Conservation (phyloP, 805 yeast genomes). For the Suhomyces sp. region DNA sequence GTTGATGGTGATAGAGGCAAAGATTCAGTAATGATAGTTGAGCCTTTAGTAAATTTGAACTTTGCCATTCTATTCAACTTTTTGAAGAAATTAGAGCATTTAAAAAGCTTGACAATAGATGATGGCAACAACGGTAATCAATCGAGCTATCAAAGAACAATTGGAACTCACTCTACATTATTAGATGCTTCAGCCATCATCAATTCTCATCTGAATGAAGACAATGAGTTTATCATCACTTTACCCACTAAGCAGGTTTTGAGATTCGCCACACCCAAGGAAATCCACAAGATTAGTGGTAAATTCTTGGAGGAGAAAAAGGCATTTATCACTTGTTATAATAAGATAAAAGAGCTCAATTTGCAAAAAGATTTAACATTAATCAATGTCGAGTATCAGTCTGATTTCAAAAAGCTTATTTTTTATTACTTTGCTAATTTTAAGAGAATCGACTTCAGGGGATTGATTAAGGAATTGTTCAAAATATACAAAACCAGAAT, state of each 20-base stretch:
- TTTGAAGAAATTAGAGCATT: constrained; percentile 68
- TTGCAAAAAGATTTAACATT: constrained; percentile 38
- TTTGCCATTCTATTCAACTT: constrained; percentile 72
- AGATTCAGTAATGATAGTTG: constrained; percentile 70
- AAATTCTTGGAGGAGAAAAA: constrained; percentile 71
- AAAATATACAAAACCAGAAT: constrained; percentile 46
- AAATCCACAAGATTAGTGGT: constrained; percentile 56
- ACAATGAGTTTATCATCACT: constrained; percentile 57
- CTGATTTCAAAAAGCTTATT: constrained; percentile 44
- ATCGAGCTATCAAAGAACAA: constrained; percentile 19
- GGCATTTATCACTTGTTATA: constrained; percentile 63
- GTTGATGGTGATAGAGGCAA: constrained; percentile 85
- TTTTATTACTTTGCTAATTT: constrained; percentile 47
- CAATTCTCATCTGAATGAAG: constrained; percentile 46
- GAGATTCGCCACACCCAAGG: constrained; percentile 73
- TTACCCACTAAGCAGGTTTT: constrained; percentile 77
- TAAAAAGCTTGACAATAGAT: constrained; percentile 46
- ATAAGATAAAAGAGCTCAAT: constrained; percentile 46
- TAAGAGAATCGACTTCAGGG: constrained; percentile 43
- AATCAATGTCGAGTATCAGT: constrained; percentile 45
- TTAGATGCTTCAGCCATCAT: constrained; percentile 35
- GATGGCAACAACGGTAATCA: constrained; percentile 19
- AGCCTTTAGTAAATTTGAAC: constrained; percentile 59
- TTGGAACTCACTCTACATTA: constrained; percentile 39
- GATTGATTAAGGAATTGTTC: constrained; percentile 43